Evolutionary conservation across 2,329 filamentous ascomycete species (phyloP).

Genomic region (Fusarium zealandicum): DNA sequence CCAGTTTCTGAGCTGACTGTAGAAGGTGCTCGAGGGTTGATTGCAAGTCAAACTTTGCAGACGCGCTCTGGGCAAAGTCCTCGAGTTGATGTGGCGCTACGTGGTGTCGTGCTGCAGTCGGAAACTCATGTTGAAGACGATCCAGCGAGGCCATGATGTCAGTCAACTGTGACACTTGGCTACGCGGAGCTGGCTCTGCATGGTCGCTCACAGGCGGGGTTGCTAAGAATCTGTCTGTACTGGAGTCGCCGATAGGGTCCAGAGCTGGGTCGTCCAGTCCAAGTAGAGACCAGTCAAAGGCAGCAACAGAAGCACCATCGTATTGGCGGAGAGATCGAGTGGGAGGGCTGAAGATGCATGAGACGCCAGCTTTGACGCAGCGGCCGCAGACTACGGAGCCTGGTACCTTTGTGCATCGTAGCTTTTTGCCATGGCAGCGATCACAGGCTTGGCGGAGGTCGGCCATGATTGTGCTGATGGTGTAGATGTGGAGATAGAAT

Average conservation of each 20-base stretch:
- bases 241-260: not conserved
- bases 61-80: slow-evolving; percentile 34
- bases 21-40: slow-evolving; percentile 47
- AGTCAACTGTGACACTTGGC: slow-evolving; percentile 25
- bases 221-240: not conserved
- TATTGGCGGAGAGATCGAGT: slow-evolving; percentile 33
- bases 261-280: slow-evolving; percentile 16
- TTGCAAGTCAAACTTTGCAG: slow-evolving; percentile 38
- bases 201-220: slow-evolving; percentile 21
- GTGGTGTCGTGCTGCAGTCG: slow-evolving; percentile 20
- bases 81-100: slow-evolving; percentile 37
- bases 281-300: slow-evolving; percentile 37
- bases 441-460: slow-evolving; percentile 50
- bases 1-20: slow-evolving; percentile 45
- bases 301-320: not conserved
- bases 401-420: slow-evolving; percentile 52
- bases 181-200: not conserved
- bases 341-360: slow-evolving; percentile 54
- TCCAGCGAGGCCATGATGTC: slow-evolving; percentile 37
- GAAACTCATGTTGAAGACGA: slow-evolving; percentile 22
- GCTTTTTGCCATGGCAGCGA: slow-evolving; percentile 57
- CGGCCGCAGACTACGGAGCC: slow-evolving; percentile 49
- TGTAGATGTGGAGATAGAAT: not conserved
- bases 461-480: slow-evolving; percentile 17
- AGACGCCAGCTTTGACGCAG: slow-evolving; percentile 50